Conservation (phyloP, 306 rosid genomes). For the Rosa multiflora region DNA sequence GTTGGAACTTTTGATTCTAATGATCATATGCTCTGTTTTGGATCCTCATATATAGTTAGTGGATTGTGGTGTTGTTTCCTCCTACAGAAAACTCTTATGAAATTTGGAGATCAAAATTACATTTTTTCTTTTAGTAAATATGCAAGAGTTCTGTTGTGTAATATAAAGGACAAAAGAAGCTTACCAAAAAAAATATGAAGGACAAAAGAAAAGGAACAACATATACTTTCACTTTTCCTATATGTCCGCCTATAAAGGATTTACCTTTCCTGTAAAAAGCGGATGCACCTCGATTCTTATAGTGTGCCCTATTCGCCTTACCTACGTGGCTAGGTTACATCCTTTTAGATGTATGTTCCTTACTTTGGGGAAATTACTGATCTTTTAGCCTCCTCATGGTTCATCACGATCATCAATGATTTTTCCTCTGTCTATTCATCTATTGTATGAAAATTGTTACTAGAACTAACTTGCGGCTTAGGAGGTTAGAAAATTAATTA, state of each 20-base stretch:
- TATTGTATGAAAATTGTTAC: neutral
- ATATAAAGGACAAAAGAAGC: neutral
- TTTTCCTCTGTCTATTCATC: neutral
- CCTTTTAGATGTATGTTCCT: neutral
- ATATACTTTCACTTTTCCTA: constrained; percentile 16
- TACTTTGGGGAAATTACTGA: neutral
- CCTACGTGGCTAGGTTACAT: neutral
- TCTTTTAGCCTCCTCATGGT: constrained; percentile 13
- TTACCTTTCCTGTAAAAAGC: constrained; percentile 29
- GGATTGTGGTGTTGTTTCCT: neutral
- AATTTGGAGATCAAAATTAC: constrained; percentile 2
- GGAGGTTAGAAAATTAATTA: neutral
- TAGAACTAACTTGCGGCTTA: neutral
- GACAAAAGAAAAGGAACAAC: neutral
- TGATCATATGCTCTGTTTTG: constrained; percentile 5
- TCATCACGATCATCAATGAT: neutral
- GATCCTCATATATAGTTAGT: neutral
- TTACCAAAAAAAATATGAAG: neutral
- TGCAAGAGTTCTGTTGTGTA: neutral
- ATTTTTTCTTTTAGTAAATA: neutral
- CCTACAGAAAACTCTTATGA: constrained; percentile 7
- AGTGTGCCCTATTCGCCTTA: neutral
- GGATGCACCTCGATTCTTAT: constrained; percentile 34
- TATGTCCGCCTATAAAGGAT: constrained; percentile 26
- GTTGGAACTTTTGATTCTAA: constrained; percentile 3